Base-by-base conservation (phyloP, 2,329 filamentous ascomycete species). In the Colletotrichum somersetense region DNA sequence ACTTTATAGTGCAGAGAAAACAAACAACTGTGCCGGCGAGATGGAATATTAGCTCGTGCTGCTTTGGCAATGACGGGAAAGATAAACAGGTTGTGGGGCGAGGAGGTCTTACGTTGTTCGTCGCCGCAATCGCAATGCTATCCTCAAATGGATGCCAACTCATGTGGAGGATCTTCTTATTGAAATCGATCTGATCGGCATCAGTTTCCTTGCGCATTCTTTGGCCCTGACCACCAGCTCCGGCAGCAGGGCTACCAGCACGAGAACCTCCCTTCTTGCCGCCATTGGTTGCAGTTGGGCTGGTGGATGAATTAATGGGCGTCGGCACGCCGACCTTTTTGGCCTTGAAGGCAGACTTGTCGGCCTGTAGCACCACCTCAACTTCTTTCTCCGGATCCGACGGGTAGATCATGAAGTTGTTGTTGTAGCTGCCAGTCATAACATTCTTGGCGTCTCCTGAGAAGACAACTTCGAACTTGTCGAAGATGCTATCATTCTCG, bases 321-420 rank as follows among this genome's bases (percentile, higher is more conserved):
- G 95, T 98, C 52, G 96, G 96, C 62, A 99, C 94, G 74, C 96
- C 96, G 75, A 99, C 96, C 87, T 98, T 99, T 91, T 99, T 99
- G 46, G 96, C 96, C 86, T 99, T 99, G 90, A 99, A 99, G 14
- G 96, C 96, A 68, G 95, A 97, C 86, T 99, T 99, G 82, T 99
- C 96, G 50, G 96, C 96, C 83, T 99, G 96, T 69, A 99, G 86
- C 58, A 99, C 96, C 59, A 99, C 95, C 83, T 99, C 96, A 3
- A 96, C 96, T 81, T 99, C 96, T 85, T 97, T 97, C 76, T 96
- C 94, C 8, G 95, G 93, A 78, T 98, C 96, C 35, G 95, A 96
- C 5, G 96, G 96, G 82, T 98, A 99, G 80, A 99, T 99, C 96
- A 99, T 99, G 87, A 99, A 98, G 86, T 99, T 99, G 86, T 99